Evolutionary conservation across 495 filamentous ascomycete species (phyloP).

Genomic region (Articulospora tetracladia): DNA sequence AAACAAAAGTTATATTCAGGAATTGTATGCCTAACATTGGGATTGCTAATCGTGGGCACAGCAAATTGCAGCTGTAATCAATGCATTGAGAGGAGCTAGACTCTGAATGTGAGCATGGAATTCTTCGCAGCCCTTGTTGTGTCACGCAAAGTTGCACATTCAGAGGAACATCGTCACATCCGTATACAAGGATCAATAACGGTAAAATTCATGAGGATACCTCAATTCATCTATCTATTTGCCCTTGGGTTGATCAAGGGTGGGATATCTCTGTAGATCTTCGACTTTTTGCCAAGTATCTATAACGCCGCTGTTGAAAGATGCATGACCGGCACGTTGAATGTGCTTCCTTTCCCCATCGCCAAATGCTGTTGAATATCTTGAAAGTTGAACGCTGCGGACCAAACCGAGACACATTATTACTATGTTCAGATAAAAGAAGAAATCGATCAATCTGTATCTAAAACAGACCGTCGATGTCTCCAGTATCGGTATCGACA

Average conservation of each 20-base stretch:
- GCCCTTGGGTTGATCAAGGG: constrained; percentile 13
- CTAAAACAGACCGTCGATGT: constrained; percentile 92
- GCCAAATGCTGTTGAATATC: constrained; percentile 20
- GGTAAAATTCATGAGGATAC: background rate
- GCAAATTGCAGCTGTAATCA: no score
- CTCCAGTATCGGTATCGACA: constrained; percentile 86
- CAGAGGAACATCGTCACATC: no score
- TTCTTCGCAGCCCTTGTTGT: no score
- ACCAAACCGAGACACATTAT: background rate
- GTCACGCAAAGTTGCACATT: no score
- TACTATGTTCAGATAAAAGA: background rate
- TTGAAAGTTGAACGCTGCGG: background rate
- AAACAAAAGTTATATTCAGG: background rate
- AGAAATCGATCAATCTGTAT: background rate
- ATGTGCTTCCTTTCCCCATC: constrained; percentile 12
- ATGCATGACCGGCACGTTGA: constrained; percentile 21
- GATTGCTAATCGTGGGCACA: no score
- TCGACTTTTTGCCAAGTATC: constrained; percentile 5
- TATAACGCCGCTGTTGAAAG: constrained; percentile 24
- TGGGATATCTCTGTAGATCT: constrained; percentile 9
- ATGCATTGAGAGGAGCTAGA: no score
- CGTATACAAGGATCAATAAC: no score
- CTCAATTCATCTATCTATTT: background rate
- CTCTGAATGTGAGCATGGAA: no score
- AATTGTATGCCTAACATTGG: background rate